phyloP scores from a whole-genome alignment of 2,329 filamentous ascomycete species.

The Nigrospora sphaerica region DNA sequence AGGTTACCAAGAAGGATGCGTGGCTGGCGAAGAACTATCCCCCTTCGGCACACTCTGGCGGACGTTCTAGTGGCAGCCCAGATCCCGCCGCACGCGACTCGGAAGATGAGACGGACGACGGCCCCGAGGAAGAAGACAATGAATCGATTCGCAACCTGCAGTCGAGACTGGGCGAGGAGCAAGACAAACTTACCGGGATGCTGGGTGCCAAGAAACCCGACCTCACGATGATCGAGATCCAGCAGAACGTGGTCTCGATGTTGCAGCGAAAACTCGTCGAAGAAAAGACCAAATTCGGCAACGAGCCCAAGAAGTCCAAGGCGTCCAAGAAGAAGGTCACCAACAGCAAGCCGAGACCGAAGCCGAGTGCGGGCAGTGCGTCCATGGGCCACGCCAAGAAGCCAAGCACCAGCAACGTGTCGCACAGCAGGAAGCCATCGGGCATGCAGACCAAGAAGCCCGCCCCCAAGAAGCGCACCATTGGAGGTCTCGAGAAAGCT shows the following conservation, averaged over 20 bases:
- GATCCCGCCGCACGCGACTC: conserved; percentile 61
- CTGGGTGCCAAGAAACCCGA: conserved; percentile 43
- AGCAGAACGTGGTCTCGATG: conserved; percentile 55
- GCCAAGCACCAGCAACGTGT: conserved; percentile 21
- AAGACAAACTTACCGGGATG: conserved; percentile 48
- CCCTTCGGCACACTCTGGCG: conserved; percentile 26
- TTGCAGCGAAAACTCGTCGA: conserved; percentile 67
- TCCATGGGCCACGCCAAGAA: conserved; percentile 33
- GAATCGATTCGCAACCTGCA: conserved; percentile 46
- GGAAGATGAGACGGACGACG: conserved; percentile 65
- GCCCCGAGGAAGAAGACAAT: conserved; percentile 36
- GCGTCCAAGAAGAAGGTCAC: conserved; percentile 18
- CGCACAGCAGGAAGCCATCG: conserved; percentile 21
- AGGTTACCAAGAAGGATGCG: conserved; percentile 72
- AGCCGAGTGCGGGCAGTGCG: conserved; percentile 22
- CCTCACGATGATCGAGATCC: conserved; percentile 44
- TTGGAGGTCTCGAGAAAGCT: conserved; percentile 79
- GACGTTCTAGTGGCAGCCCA: conserved; percentile 55
- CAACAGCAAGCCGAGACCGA: conserved; percentile 29
- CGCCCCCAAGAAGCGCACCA: conserved; percentile 45
- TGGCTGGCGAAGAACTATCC: conserved; percentile 73
- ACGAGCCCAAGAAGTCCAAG: conserved; percentile 52
- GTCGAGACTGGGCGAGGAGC: conserved; percentile 47
- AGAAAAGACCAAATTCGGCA: conserved; percentile 59
- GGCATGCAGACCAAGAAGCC: conserved; percentile 33